These are phyloP conservation scores for Aspergillus clavatus DNA, from an alignment of 2,329 filamentous ascomycete species.

Conservation along the genomic window DNA sequence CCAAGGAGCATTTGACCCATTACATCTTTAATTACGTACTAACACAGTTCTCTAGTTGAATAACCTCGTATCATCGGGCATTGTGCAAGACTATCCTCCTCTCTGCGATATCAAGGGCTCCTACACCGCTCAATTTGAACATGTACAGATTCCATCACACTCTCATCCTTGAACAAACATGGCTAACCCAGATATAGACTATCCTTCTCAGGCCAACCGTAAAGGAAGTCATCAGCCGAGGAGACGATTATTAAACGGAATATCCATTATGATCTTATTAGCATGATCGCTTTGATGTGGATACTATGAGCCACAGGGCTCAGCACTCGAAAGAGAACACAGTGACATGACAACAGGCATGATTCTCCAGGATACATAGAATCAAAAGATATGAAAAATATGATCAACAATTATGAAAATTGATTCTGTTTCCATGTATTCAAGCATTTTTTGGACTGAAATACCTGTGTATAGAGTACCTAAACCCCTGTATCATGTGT, in stretches of 20 bases:
- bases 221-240: constrained; percentile 82
- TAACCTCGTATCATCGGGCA: constrained; percentile 73
- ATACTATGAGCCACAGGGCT: not conserved
- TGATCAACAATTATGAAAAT: too few species aligned
- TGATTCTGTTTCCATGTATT: not conserved
- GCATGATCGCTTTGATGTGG: not conserved
- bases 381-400: not conserved
- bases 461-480: too few species aligned
- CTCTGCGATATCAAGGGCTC: constrained; percentile 89
- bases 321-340: not conserved
- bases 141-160: constrained; percentile 58
- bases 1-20: constrained; percentile 9
- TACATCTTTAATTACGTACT: constrained; percentile 1
- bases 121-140: constrained; percentile 91
- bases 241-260: constrained; percentile 67
- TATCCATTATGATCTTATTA: not conserved
- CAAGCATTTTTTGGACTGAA: too few species aligned
- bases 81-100: constrained; percentile 87
- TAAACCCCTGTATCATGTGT: constrained; percentile 4
- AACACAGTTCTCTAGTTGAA: constrained; percentile 58
- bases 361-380: not conserved
- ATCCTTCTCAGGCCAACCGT: constrained; percentile 72
- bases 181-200: constrained; percentile 48
- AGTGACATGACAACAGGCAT: not conserved
- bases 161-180: not conserved